Base-by-base conservation (phyloP, 371 early-diverging fungal genomes). In the Umbelopsis sp. region DNA sequence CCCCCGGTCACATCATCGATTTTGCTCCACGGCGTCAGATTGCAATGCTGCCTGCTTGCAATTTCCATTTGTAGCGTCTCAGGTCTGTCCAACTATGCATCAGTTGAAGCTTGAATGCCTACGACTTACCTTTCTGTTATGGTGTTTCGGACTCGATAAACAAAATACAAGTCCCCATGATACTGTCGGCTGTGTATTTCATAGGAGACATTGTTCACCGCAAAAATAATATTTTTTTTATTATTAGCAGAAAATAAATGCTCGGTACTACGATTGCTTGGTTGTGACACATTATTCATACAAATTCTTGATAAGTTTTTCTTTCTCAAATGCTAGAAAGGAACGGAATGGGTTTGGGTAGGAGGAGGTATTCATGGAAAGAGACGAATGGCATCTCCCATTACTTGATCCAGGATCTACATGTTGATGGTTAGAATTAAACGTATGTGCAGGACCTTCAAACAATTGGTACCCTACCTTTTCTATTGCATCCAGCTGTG, bases 401-500 rank as follows among this genome's bases (percentile, higher is more conserved):
- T 76, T 12, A 80, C 62, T 51, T 74, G 72, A 65, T 80, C 80
- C 67, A 80, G 63, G 65, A 74, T 76, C 79, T 79, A 67, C 14
- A 48, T 46, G 70, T n/a, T 16, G 64, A 44, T 52, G 35, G 24
- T 45, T 22, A 44, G 14, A 64, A 24, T 29, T 29, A 29, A 1
- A 41, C 12, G 1, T 41, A 22, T 41, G 10, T 70, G 37, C 32
- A 32, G 45, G 14, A 1, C 12, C 4, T 10, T 45, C 41, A 66
- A 10, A 16, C n/a, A 3, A n/a, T 9, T 22, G 18, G 1, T 65
- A 12, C 4, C 10, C 63, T 79, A 80, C 83, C 76, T 79, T 80
- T 72, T 83, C 83, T 63, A 83, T 70, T 67, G 79, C 77, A 35
- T 83, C 83, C 46, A 83, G 48, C 63, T 76, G 72, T 20, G 57